A percentile compares a stretch with the other conserved stretches of the same genome.
These are phyloP conservation scores for Pseudocercospora cruenta DNA, from an alignment of 2,329 filamentous ascomycete species.

Conservation along the genomic window DNA sequence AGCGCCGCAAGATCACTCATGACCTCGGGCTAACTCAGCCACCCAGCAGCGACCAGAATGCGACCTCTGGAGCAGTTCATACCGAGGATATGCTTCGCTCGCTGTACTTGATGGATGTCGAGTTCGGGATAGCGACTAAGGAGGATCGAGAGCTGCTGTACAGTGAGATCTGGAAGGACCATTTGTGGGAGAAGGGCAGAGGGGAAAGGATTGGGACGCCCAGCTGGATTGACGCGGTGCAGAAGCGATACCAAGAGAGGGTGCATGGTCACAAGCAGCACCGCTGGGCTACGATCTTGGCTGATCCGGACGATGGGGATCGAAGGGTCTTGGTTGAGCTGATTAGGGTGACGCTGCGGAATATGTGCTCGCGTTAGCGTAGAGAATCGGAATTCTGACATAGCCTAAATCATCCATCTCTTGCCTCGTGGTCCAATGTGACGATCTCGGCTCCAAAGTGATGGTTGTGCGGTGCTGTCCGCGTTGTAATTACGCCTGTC, in stretches of 20 bases:
- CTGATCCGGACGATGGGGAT: background rate
- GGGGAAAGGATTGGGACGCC: background rate
- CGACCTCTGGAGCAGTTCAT: background rate
- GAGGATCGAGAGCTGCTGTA: background rate
- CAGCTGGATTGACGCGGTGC: background rate
- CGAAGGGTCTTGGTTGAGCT: background rate
- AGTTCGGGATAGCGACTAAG: background rate
- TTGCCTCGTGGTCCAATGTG: too few relatives aligned
- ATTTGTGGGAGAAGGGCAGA: background rate
- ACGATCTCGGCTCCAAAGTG: background rate
- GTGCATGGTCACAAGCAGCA: background rate
- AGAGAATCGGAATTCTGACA: too few relatives aligned
- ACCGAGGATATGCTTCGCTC: background rate
- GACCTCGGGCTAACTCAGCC: background rate
- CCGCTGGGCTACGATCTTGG: background rate
- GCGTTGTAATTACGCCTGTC: background rate
- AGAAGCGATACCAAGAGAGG: background rate
- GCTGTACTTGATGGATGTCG: background rate
- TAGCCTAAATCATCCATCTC: too few relatives aligned
- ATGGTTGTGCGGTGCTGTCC: background rate
- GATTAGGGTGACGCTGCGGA: background rate
- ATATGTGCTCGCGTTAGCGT: background rate
- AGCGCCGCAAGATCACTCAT: background rate
- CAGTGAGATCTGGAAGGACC: background rate
- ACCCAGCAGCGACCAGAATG: background rate